phyloP scores from a whole-genome alignment of 2,329 filamentous ascomycete species.

The Trichophyton equinum region DNA sequence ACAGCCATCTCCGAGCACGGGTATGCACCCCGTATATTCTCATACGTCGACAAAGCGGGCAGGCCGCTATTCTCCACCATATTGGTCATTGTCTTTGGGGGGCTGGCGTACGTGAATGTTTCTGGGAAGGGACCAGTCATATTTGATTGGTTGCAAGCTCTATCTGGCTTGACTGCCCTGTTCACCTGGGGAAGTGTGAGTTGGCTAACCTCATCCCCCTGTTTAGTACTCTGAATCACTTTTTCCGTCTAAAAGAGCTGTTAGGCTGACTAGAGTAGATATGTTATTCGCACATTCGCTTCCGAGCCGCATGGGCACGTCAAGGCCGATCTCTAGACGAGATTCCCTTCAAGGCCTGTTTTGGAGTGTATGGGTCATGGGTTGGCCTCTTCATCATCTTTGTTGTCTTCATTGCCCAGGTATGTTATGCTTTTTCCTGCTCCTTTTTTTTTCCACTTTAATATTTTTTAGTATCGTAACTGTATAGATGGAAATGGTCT shows the following conservation, averaged over 20 bases:
- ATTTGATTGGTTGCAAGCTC: slow-evolving; percentile 52
- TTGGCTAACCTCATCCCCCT: not conserved
- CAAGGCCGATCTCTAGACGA: slow-evolving; percentile 49
- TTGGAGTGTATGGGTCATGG: slow-evolving; percentile 49
- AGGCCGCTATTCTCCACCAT: slow-evolving; percentile 36
- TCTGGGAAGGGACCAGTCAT: slow-evolving; percentile 38
- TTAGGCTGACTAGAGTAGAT: slow-evolving; percentile 26
- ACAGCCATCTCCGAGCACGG: slow-evolving; percentile 62
- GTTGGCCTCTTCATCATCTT: slow-evolving; percentile 45
- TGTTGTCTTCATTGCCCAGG: slow-evolving; percentile 41
- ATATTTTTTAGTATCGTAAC: not conserved
- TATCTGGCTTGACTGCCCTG: slow-evolving; percentile 51
- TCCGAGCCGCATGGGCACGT: slow-evolving; percentile 47
- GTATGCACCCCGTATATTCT: slow-evolving; percentile 58
- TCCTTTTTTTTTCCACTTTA: not conserved
- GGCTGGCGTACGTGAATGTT: slow-evolving; percentile 32
- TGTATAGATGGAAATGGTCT: not conserved
- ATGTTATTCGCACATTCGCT: slow-evolving; percentile 55
- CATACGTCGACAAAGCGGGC: slow-evolving; percentile 53
- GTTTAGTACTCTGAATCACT: not conserved
- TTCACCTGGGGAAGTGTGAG: slow-evolving; percentile 50
- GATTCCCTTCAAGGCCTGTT: slow-evolving; percentile 48
- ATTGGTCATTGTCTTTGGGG: slow-evolving; percentile 29
- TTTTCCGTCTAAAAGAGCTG: not conserved
- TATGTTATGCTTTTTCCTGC: slow-evolving; percentile 2